Base-by-base conservation (phyloP, 2,329 filamentous ascomycete genomes). In the Colletotrichum godetiae region DNA sequence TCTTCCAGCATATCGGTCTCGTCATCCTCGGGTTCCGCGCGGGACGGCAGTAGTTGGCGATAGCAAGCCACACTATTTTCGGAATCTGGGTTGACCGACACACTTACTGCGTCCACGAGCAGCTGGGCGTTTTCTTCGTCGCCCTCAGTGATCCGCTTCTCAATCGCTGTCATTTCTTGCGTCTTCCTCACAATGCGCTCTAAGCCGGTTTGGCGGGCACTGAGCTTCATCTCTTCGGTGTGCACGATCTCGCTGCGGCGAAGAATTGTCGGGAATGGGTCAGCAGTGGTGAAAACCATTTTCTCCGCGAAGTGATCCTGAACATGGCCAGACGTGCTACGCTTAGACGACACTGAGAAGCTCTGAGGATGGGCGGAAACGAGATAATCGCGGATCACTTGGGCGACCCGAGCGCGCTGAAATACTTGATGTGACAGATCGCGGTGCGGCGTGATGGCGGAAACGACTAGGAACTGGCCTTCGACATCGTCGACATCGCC, bases 101-200 rank as follows among this genome's bases (percentile, higher is more conserved):
- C 89, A 77, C 91, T 90, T 35, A 98, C 86, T 12, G 94, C 92
- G 77, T 97, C 94, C 0, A 94, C 89, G 42, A 98, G 86, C 58
- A 91, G 86, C 55, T 90, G 89, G 19, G 92, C 89, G 56, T 90
- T 89, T 10, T 92, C 89, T 46, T 94, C 91, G 69, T 96, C 94
- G 5, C 93, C 93, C 27, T 94, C 92, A 1, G 87, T 84, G 10
- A 96, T 87, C 62, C 92, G 91, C 80, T 92, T 94, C 80, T 97
- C 95, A 1, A 98, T 86, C 0, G 88, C 83, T 1, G 90, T 87
- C 85, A 98, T 90, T 82, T 98, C 96, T 72, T 94, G 91, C 0
- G 96, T 97, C 86, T 98, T 98, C 72, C 95, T 91, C 77, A 94
- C 92, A 37, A 97, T 96, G 19, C 96, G 92, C 81, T 98, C 96